Percentiles rank a stretch among this genome's conserved stretches.
phyloP scores from a whole-genome alignment of 2,329 filamentous ascomycete species.

The Bipolaris sorokiniana region DNA sequence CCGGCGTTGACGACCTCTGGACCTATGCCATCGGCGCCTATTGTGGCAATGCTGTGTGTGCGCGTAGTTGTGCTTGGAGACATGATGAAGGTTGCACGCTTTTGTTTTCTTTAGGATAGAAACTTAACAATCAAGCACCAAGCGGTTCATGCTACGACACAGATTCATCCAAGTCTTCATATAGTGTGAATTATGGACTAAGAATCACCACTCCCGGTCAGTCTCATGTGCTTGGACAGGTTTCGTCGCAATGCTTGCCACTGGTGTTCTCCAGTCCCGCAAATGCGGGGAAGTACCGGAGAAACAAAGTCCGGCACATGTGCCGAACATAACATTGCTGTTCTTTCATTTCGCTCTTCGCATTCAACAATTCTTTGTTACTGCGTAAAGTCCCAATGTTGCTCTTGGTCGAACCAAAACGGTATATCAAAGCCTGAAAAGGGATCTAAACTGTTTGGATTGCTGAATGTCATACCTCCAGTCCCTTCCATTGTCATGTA shows the following conservation, averaged over 20 bases:
- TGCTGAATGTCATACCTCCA: background rate
- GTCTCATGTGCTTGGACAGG: background rate
- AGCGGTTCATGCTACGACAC: background rate
- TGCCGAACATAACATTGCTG: no score
- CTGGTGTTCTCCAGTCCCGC: background rate
- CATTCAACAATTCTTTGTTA: constrained; percentile 2
- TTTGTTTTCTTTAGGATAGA: background rate
- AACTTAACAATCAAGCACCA: background rate
- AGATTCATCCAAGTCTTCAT: background rate
- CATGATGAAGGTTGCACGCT: constrained; percentile 19
- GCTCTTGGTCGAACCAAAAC: constrained; percentile 46
- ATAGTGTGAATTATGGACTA: background rate
- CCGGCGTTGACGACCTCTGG: constrained; percentile 70
- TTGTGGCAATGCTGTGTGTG: constrained; percentile 50
- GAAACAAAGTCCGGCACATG: constrained; percentile 16
- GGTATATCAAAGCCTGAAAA: constrained; percentile 47
- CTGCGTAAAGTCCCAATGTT: constrained; percentile 35
- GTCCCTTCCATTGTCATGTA: constrained; percentile 10
- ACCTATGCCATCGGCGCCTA: constrained; percentile 74
- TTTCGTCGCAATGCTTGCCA: constrained; percentile 3
- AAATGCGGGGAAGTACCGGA: constrained; percentile 24
- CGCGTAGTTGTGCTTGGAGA: constrained; percentile 31
- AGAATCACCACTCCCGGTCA: background rate
- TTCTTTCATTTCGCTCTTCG: no score
- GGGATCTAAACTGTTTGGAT: constrained; percentile 27